Conservation (phyloP, 1,284 basidiomycete genomes). For the Grifola frondosa region DNA sequence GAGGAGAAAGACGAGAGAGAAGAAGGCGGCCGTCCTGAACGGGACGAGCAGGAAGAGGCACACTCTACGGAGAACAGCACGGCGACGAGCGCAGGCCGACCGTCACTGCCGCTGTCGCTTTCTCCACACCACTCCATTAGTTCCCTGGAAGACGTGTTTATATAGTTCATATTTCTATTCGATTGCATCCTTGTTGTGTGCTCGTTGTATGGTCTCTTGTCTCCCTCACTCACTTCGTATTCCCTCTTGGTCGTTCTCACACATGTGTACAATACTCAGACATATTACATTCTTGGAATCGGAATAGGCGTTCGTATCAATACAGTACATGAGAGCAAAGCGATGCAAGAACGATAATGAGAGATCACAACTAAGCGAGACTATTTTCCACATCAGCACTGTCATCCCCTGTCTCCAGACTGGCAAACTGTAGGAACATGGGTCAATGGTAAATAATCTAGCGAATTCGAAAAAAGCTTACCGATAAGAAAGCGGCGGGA, state of each 20-base stretch:
- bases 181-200: background rate
- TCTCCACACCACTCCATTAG: slow-evolving; percentile 13
- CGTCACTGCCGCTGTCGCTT: slow-evolving; percentile 18
- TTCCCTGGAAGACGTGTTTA: slow-evolving; percentile 21
- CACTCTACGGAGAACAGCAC: background rate
- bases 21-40: background rate
- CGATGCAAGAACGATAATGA: background rate
- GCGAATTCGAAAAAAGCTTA: slow-evolving; percentile 39
- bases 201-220: background rate
- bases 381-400: slow-evolving; percentile 90
- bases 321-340: slow-evolving; percentile 3
- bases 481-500: slow-evolving; percentile 86
- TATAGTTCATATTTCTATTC: too few species aligned
- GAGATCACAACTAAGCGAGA: slow-evolving; percentile 53
- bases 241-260: background rate
- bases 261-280: slow-evolving; percentile 1
- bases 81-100: slow-evolving; percentile 9
- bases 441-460: slow-evolving; percentile 4
- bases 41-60: background rate
- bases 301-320: background rate
- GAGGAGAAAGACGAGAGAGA: background rate
- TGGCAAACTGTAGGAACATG: slow-evolving; percentile 73
- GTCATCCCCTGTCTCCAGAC: slow-evolving; percentile 82
- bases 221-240: background rate
- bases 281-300: background rate